Conservation (phyloP, 1,284 basidiomycete genomes). For the Cutaneotrichosporon sp. region DNA sequence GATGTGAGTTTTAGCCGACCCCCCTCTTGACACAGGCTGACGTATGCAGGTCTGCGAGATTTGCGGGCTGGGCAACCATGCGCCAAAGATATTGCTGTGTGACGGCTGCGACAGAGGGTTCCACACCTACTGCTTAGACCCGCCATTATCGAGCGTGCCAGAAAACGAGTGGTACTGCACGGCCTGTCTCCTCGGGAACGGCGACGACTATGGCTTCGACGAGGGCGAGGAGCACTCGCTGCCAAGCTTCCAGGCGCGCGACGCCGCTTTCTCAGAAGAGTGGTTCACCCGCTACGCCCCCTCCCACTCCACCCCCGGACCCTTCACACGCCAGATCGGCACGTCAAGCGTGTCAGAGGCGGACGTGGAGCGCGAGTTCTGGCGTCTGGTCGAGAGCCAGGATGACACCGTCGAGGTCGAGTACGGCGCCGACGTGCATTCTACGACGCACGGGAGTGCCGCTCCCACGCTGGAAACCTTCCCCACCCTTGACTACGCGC, state of each 20-base stretch:
- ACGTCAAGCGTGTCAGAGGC: conserved; percentile 74
- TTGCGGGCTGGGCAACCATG: conserved; percentile 82
- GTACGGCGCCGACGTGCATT: conserved; percentile 98
- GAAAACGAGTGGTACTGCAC: conserved; percentile 93
- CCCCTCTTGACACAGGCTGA: not conserved
- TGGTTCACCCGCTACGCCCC: conserved; percentile 85
- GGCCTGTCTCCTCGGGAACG: conserved; percentile 85
- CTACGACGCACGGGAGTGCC: conserved; percentile 94
- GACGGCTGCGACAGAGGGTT: conserved; percentile 95
- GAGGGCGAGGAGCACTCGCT: conserved; percentile 96
- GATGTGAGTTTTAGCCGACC: conserved; percentile 41
- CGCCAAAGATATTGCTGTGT: conserved; percentile 89
- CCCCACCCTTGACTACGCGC: conserved; percentile 84
- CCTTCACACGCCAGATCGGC: conserved; percentile 57
- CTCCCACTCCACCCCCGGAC: conserved; percentile 27
- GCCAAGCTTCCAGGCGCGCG: conserved; percentile 87
- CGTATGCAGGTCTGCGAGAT: conserved; percentile 74
- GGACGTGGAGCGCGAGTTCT: conserved; percentile 94
- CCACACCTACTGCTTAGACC: conserved; percentile 95
- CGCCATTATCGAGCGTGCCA: conserved; percentile 79
- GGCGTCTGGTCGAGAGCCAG: conserved; percentile 88
- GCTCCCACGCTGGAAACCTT: conserved; percentile 94
- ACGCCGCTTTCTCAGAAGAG: conserved; percentile 78
- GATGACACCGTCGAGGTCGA: conserved; percentile 96
- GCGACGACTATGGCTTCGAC: conserved; percentile 98